A percentile compares a stretch with the other conserved stretches of the same genome.
phyloP scores from a whole-genome alignment of 2,329 filamentous ascomycete genomes.

The Phoma sp. region DNA sequence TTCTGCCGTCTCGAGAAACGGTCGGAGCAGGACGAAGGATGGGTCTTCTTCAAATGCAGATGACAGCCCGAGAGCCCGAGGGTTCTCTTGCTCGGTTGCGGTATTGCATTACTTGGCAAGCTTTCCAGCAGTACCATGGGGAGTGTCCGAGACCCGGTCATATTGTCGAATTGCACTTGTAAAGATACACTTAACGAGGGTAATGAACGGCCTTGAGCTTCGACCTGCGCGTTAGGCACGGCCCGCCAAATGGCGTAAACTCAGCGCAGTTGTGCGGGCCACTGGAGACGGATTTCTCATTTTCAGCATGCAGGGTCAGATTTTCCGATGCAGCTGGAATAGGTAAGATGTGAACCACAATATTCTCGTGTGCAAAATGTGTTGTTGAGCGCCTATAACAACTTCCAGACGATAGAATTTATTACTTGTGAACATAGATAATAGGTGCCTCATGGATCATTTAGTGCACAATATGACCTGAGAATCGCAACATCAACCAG shows the following conservation, averaged over 20 bases:
- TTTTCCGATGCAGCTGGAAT: neutral
- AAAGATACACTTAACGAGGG: neutral
- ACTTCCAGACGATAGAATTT: too few relatives aligned
- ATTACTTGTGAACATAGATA: too few relatives aligned
- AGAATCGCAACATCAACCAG: too few relatives aligned
- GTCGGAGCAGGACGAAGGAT: constrained; percentile 11
- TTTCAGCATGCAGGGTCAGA: constrained; percentile 4
- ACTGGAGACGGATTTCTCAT: neutral
- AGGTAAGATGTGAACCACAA: neutral
- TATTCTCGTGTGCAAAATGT: neutral
- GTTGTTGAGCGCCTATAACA: too few relatives aligned
- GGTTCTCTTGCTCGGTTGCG: neutral
- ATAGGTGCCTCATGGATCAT: too few relatives aligned
- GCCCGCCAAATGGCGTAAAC: constrained; percentile 22
- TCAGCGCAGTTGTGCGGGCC: neutral
- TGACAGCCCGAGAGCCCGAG: neutral
- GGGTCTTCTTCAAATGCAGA: constrained; percentile 21
- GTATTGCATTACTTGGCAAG: neutral
- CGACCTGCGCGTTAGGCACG: constrained; percentile 18
- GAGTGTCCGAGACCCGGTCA: neutral
- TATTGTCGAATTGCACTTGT: neutral
- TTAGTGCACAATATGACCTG: too few relatives aligned
- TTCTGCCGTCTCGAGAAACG: neutral
- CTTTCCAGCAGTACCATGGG: neutral
- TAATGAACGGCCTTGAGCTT: neutral